Conservation (phyloP, 805 yeast genomes). For the Wickerhamiella vanderwaltii region DNA sequence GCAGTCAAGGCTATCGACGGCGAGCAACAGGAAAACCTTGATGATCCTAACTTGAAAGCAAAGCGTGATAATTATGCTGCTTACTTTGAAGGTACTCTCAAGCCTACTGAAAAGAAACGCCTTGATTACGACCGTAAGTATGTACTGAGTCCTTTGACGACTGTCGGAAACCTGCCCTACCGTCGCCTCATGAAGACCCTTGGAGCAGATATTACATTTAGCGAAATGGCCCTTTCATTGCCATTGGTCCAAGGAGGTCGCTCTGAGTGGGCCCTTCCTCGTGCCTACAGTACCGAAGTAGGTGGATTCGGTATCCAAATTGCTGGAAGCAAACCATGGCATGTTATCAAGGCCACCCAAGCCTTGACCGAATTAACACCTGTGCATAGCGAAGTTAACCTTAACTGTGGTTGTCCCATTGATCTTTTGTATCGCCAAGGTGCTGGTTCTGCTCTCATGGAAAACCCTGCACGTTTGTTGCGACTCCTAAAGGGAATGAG, state of each 20-base stretch:
- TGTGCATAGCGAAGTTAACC: conserved; percentile 66
- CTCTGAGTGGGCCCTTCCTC: conserved; percentile 95
- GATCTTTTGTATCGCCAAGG: conserved; percentile 90
- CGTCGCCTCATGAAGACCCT: conserved; percentile 81
- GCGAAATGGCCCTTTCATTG: conserved; percentile 85
- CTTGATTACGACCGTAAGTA: conserved; percentile 60
- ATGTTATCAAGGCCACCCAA: conserved; percentile 87
- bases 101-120: conserved; percentile 68
- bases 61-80: conserved; percentile 27
- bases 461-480: conserved; percentile 69
- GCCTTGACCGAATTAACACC: conserved; percentile 47
- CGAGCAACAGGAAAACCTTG: conserved; percentile 27
- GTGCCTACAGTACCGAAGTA: conserved; percentile 68
- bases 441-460: conserved; percentile 88
- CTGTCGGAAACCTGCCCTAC: conserved; percentile 94
- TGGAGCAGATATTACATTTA: conserved; percentile 87
- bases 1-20: conserved; percentile 35
- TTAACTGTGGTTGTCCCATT: conserved; percentile 96
- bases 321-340: conserved; percentile 87
- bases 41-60: conserved; percentile 19
- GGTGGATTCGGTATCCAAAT: conserved; percentile 92
- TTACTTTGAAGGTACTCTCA: conserved; percentile 69
- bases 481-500: conserved; percentile 81
- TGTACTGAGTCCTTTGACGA: conserved; percentile 89
- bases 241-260: conserved; percentile 84